phyloP scores from a whole-genome alignment of 768 basidiomycete genomes.

The Suillus bovinus region DNA sequence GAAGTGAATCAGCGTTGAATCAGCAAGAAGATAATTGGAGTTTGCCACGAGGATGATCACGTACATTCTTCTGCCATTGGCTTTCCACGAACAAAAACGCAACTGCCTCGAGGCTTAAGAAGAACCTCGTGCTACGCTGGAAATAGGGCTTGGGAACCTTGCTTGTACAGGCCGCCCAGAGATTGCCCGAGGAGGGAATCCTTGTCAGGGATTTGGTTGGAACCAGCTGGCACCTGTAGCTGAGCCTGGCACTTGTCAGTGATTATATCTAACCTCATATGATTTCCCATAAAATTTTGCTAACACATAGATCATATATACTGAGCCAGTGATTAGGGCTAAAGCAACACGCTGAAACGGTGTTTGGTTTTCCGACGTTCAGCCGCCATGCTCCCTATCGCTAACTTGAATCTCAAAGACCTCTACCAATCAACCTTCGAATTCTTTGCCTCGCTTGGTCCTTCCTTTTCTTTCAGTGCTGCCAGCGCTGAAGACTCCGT shows the following conservation, averaged over 20 bases:
- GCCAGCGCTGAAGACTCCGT: conserved; percentile 29
- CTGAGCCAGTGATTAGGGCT: conserved; percentile 36
- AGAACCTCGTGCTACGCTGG: conserved; percentile 10
- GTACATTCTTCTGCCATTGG: conserved; percentile 5
- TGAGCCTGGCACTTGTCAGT: conserved; percentile 1
- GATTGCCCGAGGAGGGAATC: conserved; percentile 4
- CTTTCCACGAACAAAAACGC: conserved; percentile 9
- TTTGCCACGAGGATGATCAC: conserved; percentile 16
- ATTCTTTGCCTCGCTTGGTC: conserved; percentile 52
- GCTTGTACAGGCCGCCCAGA: neutral
- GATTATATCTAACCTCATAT: conserved; percentile 4
- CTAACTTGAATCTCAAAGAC: conserved; percentile 46
- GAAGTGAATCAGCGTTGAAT: neutral
- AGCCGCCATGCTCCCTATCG: conserved; percentile 44
- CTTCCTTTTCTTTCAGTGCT: conserved; percentile 32
- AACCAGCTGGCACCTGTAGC: neutral
- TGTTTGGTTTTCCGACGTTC: conserved; percentile 38
- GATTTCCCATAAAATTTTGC: conserved; percentile 12
- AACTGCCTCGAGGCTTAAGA: conserved; percentile 18
- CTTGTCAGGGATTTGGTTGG: neutral
- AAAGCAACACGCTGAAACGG: conserved; percentile 9
- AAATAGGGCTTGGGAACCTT: conserved; percentile 6
- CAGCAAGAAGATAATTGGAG: conserved; percentile 3
- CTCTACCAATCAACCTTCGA: conserved; percentile 59
- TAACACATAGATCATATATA: conserved; percentile 14